Evolutionary conservation across 179 eudicot species (phyloP).

Genomic region (Silene coronaria): DNA sequence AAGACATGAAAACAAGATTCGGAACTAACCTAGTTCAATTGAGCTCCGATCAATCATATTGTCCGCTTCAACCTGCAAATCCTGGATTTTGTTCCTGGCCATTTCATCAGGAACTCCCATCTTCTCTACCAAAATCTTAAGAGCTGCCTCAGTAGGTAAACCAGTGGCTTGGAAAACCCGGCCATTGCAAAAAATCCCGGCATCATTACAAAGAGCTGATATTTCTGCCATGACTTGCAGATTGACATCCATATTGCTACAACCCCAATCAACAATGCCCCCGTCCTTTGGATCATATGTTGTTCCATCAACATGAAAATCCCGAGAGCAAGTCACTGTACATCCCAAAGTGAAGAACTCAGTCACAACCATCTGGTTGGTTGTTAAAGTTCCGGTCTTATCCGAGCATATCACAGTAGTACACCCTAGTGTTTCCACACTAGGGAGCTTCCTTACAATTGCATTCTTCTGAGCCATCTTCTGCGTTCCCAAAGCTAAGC

Average conservation of each 20-base stretch:
- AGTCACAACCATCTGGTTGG: no score
- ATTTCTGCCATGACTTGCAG: constrained; percentile 69
- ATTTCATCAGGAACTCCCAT: constrained; percentile 82
- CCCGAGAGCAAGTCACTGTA: no score
- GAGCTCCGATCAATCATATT: constrained; percentile 50
- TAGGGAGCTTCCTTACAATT: no score
- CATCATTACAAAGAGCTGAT: constrained; percentile 87
- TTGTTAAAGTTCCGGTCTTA: no score
- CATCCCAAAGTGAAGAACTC: no score
- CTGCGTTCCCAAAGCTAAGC: no score
- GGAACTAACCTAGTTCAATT: constrained; percentile 49
- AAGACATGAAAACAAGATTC: background rate
- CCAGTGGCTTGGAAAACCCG: constrained; percentile 57
- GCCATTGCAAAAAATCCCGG: constrained; percentile 57
- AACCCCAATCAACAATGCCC: constrained; percentile 64
- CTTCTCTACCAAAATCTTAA: constrained; percentile 86
- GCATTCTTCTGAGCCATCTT: no score
- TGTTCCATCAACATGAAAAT: no score
- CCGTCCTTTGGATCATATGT: no score
- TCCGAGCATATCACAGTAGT: no score
- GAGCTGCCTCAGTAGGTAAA: constrained; percentile 92
- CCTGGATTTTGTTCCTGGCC: constrained; percentile 51
- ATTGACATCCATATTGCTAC: constrained; percentile 71
- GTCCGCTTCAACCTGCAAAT: constrained; percentile 42
- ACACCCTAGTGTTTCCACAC: no score